Conservation (phyloP, 108 stramenopile genomes). For the Mayamaea pseudoterrestris region DNA sequence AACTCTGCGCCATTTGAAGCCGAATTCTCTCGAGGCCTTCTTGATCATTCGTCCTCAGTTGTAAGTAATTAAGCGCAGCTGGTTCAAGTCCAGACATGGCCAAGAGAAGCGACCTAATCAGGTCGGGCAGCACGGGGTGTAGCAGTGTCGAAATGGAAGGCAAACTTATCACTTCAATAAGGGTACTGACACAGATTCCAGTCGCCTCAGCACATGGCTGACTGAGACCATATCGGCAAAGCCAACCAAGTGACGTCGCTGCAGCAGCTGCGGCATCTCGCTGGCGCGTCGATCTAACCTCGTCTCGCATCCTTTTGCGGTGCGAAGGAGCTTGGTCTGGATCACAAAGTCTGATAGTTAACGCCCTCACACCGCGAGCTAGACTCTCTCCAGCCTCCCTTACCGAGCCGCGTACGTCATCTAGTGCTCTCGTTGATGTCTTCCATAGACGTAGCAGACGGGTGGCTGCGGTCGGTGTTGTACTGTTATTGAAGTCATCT, state of each 20-base stretch:
- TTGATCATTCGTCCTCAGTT: conserved; percentile 55
- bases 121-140: conserved; percentile 62
- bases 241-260: conserved; percentile 58
- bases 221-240: conserved; percentile 62
- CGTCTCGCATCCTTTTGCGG: neutral
- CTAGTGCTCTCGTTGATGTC: conserved; percentile 55
- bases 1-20: conserved; percentile 53
- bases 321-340: neutral
- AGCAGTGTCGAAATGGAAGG: conserved; percentile 45
- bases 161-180: conserved; percentile 58
- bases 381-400: conserved; percentile 24
- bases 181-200: conserved; percentile 56
- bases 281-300: conserved; percentile 8
- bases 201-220: conserved; percentile 69
- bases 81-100: conserved; percentile 75
- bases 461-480: conserved; percentile 29
- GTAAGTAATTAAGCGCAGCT: conserved; percentile 72
- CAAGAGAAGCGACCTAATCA: conserved; percentile 56
- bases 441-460: conserved; percentile 62
- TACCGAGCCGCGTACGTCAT: conserved; percentile 64
- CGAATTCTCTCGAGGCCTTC: conserved; percentile 56
- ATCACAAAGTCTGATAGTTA: neutral
- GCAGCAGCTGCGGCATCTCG: conserved; percentile 48
- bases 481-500: conserved; percentile 4
- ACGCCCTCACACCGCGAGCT: neutral